These are phyloP conservation scores for Cystobasidium tubakii DNA, from an alignment of 768 basidiomycete species.

Conservation along the genomic window DNA sequence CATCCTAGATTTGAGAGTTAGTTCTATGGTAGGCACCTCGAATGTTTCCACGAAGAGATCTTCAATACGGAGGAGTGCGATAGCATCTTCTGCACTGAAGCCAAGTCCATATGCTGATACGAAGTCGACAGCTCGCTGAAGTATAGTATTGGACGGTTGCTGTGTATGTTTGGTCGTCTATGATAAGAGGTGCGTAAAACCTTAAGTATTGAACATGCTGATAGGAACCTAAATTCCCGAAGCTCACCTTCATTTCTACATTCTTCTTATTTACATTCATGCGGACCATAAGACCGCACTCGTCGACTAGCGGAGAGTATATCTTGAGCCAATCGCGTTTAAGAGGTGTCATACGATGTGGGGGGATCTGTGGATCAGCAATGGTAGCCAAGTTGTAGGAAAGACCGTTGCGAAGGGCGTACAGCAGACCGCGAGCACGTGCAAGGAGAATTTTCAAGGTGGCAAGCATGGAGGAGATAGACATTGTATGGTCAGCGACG, in stretches of 20 bases:
- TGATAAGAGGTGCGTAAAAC: not conserved
- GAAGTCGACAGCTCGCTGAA: conserved; percentile 97
- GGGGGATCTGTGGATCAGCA: conserved; percentile 60
- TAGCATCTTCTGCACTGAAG: conserved; percentile 95
- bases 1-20: no score
- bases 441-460: not conserved
- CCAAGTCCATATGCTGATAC: conserved; percentile 89
- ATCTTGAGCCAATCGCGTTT: conserved; percentile 95
- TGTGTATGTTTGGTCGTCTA: conserved; percentile 74
- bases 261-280: conserved; percentile 88
- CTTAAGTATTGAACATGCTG: not conserved
- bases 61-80: conserved; percentile 88
- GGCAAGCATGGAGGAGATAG: not conserved
- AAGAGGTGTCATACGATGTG: conserved; percentile 93
- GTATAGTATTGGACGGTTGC: conserved; percentile 51
- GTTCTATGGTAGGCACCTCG: no score
- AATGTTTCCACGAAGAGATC: conserved; percentile 81
- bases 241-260: conserved; percentile 83
- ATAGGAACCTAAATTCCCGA: not conserved
- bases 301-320: conserved; percentile 90
- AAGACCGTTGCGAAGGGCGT: not conserved
- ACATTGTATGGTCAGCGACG: not conserved
- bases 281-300: conserved; percentile 86
- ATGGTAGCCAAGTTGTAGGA: not conserved
- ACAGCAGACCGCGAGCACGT: not conserved